These are phyloP conservation scores for Casaregolazyma suthepensis DNA, from an alignment of 1,139 yeast genomes.

Conservation along the genomic window DNA sequence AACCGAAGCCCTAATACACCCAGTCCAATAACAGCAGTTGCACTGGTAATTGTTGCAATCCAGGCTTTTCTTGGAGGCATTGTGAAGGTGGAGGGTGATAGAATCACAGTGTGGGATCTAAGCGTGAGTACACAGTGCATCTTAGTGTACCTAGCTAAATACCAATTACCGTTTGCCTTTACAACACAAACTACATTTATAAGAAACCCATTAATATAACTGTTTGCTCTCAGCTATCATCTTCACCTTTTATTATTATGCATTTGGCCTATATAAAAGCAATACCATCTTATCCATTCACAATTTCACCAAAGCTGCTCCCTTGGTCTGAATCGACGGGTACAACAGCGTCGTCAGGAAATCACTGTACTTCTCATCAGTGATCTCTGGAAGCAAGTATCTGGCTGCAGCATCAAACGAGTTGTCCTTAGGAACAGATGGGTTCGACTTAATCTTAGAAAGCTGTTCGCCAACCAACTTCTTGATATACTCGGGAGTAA, in stretches of 20 bases:
- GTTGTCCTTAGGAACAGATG: conserved; percentile 46
- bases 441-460: conserved; percentile 42
- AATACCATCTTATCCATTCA: conserved; percentile 16
- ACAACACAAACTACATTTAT: too few relatives aligned
- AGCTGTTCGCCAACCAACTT: conserved; percentile 58
- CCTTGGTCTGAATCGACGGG: conserved; percentile 22
- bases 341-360: conserved; percentile 46
- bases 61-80: conserved; percentile 39
- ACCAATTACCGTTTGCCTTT: too few relatives aligned
- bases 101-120: neutral
- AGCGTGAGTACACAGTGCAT: too few relatives aligned
- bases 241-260: neutral
- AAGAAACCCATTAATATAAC: too few relatives aligned
- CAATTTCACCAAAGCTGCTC: conserved; percentile 14
- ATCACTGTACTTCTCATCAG: conserved; percentile 28
- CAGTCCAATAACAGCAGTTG: conserved; percentile 55
- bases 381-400: conserved; percentile 31
- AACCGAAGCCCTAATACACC: conserved; percentile 64
- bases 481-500: conserved; percentile 53
- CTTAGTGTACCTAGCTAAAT: too few relatives aligned
- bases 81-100: neutral
- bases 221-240: too few relatives aligned
- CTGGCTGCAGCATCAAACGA: conserved; percentile 50
- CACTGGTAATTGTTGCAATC: conserved; percentile 52
- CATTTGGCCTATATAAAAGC: neutral